A percentile compares a stretch with the other conserved stretches of the same genome.
Evolutionary conservation across 2,329 filamentous ascomycete species (phyloP).

Genomic region (Epichloe gansuensis): DNA sequence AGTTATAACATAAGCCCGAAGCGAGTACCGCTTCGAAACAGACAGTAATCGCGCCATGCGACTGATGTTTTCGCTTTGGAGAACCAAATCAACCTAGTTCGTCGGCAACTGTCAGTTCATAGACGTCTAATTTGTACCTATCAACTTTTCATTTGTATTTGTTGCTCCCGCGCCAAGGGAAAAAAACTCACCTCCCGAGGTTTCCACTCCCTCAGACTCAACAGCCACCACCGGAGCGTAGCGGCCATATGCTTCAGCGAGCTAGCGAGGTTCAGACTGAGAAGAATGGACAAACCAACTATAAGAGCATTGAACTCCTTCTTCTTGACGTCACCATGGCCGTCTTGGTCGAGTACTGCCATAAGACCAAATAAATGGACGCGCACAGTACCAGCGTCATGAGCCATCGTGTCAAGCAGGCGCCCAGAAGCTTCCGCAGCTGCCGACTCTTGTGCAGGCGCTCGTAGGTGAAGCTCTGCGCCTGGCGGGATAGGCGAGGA

Average conservation of each 20-base stretch:
- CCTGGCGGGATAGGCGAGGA: not conserved
- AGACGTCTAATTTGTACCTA: too few species aligned
- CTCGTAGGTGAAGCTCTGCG: constrained; percentile 12
- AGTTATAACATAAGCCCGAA: constrained; percentile 11
- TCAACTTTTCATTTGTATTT: too few species aligned
- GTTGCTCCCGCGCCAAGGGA: too few species aligned
- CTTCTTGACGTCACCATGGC: constrained; percentile 24
- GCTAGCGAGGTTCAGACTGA: constrained; percentile 30
- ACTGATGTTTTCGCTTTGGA: constrained; percentile 15
- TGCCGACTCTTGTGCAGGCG: constrained; percentile 11
- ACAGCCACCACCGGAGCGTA: constrained; percentile 34
- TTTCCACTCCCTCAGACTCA: constrained; percentile 24
- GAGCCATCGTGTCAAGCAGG: constrained; percentile 15
- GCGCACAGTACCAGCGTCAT: constrained; percentile 17
- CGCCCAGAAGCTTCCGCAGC: constrained; percentile 9
- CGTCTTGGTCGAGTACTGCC: constrained; percentile 14
- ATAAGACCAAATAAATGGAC: constrained; percentile 18
- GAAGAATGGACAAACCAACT: constrained; percentile 28
- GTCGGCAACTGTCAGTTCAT: too few species aligned
- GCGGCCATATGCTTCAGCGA: constrained; percentile 30
- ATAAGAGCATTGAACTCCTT: constrained; percentile 31
- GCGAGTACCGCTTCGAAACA: constrained; percentile 8
- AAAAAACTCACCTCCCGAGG: constrained; percentile 24
- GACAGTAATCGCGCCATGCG: constrained; percentile 11
- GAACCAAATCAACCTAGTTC: constrained; percentile 10